These are phyloP conservation scores for Fusarium multiceps DNA, from an alignment of 2,329 filamentous ascomycete species.

Conservation along the genomic window DNA sequence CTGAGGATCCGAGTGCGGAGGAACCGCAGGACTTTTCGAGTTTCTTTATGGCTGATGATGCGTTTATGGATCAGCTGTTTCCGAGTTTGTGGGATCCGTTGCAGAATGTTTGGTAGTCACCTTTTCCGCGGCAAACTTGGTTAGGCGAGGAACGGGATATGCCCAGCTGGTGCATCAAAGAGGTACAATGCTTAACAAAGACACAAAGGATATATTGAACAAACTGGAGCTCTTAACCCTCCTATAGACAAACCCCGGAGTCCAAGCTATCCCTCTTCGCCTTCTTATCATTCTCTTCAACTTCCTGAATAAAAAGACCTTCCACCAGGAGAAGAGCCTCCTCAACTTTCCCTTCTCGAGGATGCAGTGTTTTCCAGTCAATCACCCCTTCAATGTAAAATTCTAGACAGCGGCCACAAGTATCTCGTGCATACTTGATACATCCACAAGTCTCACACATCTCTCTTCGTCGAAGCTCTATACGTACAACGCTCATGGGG, in stretches of 20 bases:
- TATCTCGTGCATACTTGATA: slow-evolving; percentile 12
- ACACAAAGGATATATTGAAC: neutral
- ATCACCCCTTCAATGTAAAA: slow-evolving; percentile 26
- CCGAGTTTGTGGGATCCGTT: slow-evolving; percentile 53
- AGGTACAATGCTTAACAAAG: neutral
- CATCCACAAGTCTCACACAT: slow-evolving; percentile 34
- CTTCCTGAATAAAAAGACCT: neutral
- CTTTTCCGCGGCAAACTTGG: slow-evolving; percentile 12
- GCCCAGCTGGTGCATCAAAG: neutral
- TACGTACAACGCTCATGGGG: neutral
- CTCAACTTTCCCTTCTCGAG: neutral
- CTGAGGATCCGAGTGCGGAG: slow-evolving; percentile 34
- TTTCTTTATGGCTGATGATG: slow-evolving; percentile 49
- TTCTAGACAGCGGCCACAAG: slow-evolving; percentile 32
- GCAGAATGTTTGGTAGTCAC: slow-evolving; percentile 48
- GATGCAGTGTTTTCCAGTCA: slow-evolving; percentile 4
- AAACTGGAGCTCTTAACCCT: neutral
- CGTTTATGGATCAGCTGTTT: slow-evolving; percentile 51
- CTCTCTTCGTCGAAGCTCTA: slow-evolving; percentile 20
- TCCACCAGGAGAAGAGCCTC: slow-evolving; percentile 15
- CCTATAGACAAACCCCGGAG: neutral
- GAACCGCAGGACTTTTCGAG: slow-evolving; percentile 40
- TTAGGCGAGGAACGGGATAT: too few species aligned
- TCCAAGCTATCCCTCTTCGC: neutral
- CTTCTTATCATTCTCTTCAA: neutral